Evolutionary conservation across 495 filamentous ascomycete genomes (phyloP).

Genomic region (Aspergillus olivimuriae): DNA sequence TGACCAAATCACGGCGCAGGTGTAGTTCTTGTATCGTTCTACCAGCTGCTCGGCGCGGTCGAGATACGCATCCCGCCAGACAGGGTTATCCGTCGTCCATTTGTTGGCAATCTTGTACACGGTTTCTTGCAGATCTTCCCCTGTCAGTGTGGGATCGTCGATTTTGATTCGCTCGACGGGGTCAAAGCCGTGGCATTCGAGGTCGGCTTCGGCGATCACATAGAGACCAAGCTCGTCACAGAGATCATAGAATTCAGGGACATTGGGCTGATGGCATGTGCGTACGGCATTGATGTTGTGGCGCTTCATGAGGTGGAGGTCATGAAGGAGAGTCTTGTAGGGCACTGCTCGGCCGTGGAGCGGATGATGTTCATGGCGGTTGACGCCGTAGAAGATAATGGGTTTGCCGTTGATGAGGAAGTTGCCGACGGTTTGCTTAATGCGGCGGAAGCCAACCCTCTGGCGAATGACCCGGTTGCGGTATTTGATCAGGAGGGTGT

Average conservation of each 20-base stretch:
- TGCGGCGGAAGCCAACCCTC: constrained; percentile 2
- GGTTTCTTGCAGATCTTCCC: neutral
- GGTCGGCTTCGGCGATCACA: constrained; percentile 6
- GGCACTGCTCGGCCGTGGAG: constrained; percentile 1
- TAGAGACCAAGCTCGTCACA: constrained; percentile 3
- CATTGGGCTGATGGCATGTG: neutral
- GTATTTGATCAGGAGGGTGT: neutral
- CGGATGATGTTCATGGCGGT: constrained; percentile 5
- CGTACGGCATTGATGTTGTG: constrained; percentile 6
- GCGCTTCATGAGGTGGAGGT: constrained; percentile 4
- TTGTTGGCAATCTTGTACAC: neutral
- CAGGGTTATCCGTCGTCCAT: constrained; percentile 10
- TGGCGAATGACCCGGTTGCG: neutral
- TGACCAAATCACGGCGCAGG: constrained; percentile 8
- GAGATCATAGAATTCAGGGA: neutral
- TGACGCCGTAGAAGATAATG: constrained; percentile 1
- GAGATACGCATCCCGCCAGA: constrained; percentile 7
- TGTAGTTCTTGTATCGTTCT: constrained; percentile 10
- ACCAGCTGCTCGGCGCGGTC: constrained; percentile 6
- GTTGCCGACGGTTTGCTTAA: neutral
- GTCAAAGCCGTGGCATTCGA: constrained; percentile 6
- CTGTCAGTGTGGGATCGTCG: neutral
- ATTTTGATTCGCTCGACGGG: neutral
- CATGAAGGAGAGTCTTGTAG: neutral
- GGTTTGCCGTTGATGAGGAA: constrained; percentile 2